Percentiles rank a stretch among this genome's conserved stretches.
phyloP scores from a whole-genome alignment of 257 asterid genomes.

The Mentha longifolia region DNA sequence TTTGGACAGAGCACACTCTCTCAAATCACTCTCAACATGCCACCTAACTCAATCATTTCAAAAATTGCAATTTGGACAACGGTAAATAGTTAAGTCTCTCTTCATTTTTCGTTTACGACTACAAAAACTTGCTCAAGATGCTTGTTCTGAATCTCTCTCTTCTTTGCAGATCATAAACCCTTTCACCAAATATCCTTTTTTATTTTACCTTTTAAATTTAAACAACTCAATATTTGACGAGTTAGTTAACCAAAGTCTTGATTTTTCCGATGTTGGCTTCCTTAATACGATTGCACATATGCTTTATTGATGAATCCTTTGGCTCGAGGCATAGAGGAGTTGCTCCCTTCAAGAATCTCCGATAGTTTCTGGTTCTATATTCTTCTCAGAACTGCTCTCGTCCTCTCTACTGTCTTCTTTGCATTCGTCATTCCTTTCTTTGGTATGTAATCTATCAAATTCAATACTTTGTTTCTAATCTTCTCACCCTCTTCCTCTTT shows the following conservation, averaged over 20 bases:
- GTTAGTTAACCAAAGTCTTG: not conserved
- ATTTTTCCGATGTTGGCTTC: constrained; percentile 28
- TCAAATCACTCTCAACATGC: constrained; percentile 82
- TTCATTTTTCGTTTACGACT: not conserved
- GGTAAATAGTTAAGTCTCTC: constrained; percentile 39
- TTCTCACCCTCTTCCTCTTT: too few species aligned
- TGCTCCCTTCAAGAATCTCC: constrained; percentile 57
- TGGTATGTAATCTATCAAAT: constrained; percentile 48
- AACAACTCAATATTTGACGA: not conserved
- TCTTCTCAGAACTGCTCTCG: constrained; percentile 66
- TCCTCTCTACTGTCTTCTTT: constrained; percentile 65
- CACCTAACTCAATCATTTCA: constrained; percentile 58
- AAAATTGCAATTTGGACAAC: constrained; percentile 85
- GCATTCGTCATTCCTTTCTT: constrained; percentile 85
- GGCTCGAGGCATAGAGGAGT: constrained; percentile 75
- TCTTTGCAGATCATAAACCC: constrained; percentile 79
- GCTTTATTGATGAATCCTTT: constrained; percentile 85
- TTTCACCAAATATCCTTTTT: constrained; percentile 78
- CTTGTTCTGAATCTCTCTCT: constrained; percentile 3
- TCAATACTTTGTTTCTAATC: not conserved
- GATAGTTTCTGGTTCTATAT: constrained; percentile 60
- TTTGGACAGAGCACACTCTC: constrained; percentile 72
- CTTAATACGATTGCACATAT: constrained; percentile 56
- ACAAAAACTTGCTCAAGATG: not conserved
- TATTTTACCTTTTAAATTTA: not conserved